Evolutionary conservation across 2,329 filamentous ascomycete species (phyloP), one percentile per base, ranked within the genome.

Genomic region (Beauveria australis): DNA sequence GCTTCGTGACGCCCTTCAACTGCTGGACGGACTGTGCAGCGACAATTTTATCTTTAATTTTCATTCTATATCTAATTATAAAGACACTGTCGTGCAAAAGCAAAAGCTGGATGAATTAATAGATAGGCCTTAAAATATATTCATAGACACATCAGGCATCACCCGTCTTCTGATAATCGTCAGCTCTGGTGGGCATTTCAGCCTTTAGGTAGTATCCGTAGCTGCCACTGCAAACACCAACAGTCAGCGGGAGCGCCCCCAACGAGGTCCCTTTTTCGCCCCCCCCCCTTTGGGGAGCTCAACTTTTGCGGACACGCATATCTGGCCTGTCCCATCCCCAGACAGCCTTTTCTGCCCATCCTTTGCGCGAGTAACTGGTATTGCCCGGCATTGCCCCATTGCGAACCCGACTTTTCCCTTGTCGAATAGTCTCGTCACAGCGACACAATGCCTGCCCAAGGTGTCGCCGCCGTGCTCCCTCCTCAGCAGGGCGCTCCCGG

Each of bases 381-480:
- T 26, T 47, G 10, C 43, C 30, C 18, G 22, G 46, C 46, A 43
- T 44, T 51, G 46, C 18, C 18, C 28, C 22, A 48, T 49, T 5
- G 30, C 46, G 19, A n/a, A 37, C 44, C 37, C 48, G 55, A 30
- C 6, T 3, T 12, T 44, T 0, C 4, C 4, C 10, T 14, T 19
- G 40, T 53, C 47, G 14, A 46, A 30, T 16, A 3, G n/a, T 33
- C 8, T 19, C 19, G n/a, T 12, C 26, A 24, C 30, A 52, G 24
- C 56, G 56, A 48, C 46, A 44, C 52, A 43, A 61, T 61, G 59
- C 46, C 59, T 22, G 51, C 51, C 44, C 8, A 61, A 43, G 59
- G 52, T 49, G 59, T 61, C 16, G 59, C 59, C 19, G 59, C 59
- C 24, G 59, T 60, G 43, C 59, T 60, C 52, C 59, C 59, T 33